phyloP scores from a whole-genome alignment of 768 basidiomycete genomes.

The Nidularia pulvinata region DNA sequence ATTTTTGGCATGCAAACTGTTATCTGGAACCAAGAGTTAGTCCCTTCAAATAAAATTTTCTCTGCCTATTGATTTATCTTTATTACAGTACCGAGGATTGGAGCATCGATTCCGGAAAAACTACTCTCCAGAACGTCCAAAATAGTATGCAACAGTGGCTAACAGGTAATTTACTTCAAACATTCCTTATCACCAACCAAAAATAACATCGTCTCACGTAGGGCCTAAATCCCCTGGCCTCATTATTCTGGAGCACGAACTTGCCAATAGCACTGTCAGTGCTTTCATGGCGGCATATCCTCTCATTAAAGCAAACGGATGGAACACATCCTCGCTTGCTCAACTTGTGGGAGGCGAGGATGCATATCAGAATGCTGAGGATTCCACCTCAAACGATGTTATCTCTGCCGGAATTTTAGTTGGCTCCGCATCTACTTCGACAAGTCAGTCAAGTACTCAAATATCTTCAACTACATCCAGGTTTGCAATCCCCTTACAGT shows the following conservation, averaged over 20 bases:
- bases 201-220: slow-evolving; percentile 5
- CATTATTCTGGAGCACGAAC: slow-evolving; percentile 85
- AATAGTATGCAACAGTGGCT: slow-evolving; percentile 56
- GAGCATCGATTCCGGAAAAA: slow-evolving; percentile 48
- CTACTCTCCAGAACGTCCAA: slow-evolving; percentile 48
- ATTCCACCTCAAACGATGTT: slow-evolving; percentile 30
- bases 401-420: slow-evolving; percentile 17
- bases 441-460: background rate
- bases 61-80: background rate
- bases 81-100: slow-evolving; percentile 70
- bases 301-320: slow-evolving; percentile 63
- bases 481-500: too few species aligned
- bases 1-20: slow-evolving; percentile 80
- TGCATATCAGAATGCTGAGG: slow-evolving; percentile 46
- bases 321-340: slow-evolving; percentile 65
- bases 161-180: slow-evolving; percentile 28
- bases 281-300: slow-evolving; percentile 72
- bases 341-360: slow-evolving; percentile 33
- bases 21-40: slow-evolving; percentile 90
- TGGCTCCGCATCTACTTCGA: slow-evolving; percentile 1
- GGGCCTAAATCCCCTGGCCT: slow-evolving; percentile 80
- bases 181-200: background rate
- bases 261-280: slow-evolving; percentile 53
- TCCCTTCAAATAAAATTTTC: background rate
- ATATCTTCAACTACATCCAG: background rate